Evolutionary conservation across 2,329 filamentous ascomycete species (phyloP).

Genomic region (Zymoseptoria tritici): DNA sequence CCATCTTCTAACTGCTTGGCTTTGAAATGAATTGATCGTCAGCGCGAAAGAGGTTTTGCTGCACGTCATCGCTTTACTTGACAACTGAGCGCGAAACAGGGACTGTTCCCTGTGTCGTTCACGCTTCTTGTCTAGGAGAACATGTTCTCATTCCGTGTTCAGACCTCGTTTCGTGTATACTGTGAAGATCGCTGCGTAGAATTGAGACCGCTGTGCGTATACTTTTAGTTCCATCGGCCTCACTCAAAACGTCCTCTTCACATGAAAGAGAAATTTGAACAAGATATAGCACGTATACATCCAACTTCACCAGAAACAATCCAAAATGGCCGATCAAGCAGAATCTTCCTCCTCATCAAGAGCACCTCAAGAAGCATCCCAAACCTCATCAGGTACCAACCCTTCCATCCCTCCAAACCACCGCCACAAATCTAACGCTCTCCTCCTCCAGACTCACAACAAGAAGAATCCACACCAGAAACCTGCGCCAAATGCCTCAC

Average conservation of each 20-base stretch:
- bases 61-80: background rate
- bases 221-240: too few species aligned
- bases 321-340: background rate
- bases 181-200: background rate
- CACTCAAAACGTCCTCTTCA: background rate
- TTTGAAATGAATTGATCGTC: too few species aligned
- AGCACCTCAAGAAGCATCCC: background rate
- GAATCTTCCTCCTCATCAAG: background rate
- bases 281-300: background rate
- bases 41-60: too few species aligned
- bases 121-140: too few species aligned
- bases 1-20: constrained; percentile 27
- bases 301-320: background rate
- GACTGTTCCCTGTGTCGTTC: too few species aligned
- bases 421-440: background rate
- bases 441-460: background rate
- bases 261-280: background rate
- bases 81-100: too few species aligned
- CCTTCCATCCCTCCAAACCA: background rate
- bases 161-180: too few species aligned
- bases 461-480: background rate
- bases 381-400: background rate
- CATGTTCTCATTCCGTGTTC: too few species aligned
- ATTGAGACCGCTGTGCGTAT: background rate
- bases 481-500: constrained; percentile 11